These are phyloP conservation scores for Gracilaria vermiculophylla DNA, from an alignment of 23 red algal species.

Conservation along the genomic window DNA sequence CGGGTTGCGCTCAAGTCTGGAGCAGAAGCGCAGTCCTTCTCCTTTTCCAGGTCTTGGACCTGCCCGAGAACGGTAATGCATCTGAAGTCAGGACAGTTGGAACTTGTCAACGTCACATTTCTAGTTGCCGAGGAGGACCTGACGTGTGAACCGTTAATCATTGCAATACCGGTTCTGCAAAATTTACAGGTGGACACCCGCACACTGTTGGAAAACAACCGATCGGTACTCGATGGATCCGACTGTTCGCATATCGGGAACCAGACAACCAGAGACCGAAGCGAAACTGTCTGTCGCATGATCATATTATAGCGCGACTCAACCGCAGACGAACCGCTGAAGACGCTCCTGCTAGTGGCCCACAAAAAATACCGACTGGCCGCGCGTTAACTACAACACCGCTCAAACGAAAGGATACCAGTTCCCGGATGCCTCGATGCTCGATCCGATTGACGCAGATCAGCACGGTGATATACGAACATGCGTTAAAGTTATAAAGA, in stretches of 20 bases:
- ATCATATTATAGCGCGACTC: background rate
- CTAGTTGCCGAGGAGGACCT: slow-evolving; percentile 18
- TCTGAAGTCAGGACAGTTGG: background rate
- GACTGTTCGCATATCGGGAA: slow-evolving; percentile 21
- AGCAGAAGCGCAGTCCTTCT: slow-evolving; percentile 20
- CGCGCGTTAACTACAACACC: slow-evolving; percentile 7
- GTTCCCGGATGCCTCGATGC: background rate
- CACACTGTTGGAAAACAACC: slow-evolving; percentile 27
- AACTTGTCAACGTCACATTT: background rate
- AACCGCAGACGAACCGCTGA: background rate
- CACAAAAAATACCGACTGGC: background rate
- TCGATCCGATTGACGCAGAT: slow-evolving; percentile 28
- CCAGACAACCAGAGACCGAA: background rate
- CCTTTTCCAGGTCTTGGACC: background rate
- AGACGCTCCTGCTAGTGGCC: background rate
- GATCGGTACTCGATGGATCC: background rate
- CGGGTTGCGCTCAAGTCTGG: background rate
- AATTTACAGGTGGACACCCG: background rate
- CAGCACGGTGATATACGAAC: background rate
- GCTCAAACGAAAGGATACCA: slow-evolving; percentile 6
- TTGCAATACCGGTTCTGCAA: background rate
- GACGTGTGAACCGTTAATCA: background rate
- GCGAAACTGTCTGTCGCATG: background rate
- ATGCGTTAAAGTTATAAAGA: background rate
- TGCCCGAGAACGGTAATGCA: slow-evolving; percentile 17